phyloP scores from a whole-genome alignment of 495 filamentous ascomycete species.

The Recurvomyces mirabilis region DNA sequence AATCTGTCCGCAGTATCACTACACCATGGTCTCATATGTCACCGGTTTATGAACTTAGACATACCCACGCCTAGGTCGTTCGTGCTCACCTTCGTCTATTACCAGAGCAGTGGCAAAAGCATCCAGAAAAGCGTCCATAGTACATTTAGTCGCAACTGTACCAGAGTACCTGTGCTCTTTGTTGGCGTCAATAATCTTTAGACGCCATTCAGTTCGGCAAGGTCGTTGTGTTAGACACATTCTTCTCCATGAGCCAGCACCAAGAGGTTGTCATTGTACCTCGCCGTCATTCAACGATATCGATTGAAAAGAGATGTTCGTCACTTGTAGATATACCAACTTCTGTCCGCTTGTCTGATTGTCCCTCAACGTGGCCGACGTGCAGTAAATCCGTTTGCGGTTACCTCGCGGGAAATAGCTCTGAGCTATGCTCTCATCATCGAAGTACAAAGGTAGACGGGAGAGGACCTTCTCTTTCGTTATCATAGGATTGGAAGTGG shows the following conservation, averaged over 20 bases:
- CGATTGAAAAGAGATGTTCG: neutral
- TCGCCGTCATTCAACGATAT: neutral
- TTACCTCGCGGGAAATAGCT: neutral
- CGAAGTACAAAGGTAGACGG: neutral
- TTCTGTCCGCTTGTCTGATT: neutral
- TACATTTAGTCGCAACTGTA: neutral
- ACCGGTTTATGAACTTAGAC: too few species aligned
- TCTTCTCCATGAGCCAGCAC: neutral
- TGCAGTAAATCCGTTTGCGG: neutral
- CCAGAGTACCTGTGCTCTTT: neutral
- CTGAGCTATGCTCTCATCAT: neutral
- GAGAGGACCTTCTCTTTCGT: neutral
- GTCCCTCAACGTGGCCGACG: neutral
- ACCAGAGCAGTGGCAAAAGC: neutral
- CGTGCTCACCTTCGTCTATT: too few species aligned
- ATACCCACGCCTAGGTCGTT: too few species aligned
- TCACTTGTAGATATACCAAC: neutral
- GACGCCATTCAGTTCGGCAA: neutral
- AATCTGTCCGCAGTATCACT: too few species aligned
- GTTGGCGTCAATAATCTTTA: neutral
- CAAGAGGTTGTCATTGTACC: neutral
- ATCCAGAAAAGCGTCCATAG: neutral
- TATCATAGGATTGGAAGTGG: neutral
- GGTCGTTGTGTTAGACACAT: neutral
- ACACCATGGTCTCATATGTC: too few species aligned